Base-by-base conservation (phyloP, 176 grass and related monocot genomes). In the Eleusine coracana region DNA sequence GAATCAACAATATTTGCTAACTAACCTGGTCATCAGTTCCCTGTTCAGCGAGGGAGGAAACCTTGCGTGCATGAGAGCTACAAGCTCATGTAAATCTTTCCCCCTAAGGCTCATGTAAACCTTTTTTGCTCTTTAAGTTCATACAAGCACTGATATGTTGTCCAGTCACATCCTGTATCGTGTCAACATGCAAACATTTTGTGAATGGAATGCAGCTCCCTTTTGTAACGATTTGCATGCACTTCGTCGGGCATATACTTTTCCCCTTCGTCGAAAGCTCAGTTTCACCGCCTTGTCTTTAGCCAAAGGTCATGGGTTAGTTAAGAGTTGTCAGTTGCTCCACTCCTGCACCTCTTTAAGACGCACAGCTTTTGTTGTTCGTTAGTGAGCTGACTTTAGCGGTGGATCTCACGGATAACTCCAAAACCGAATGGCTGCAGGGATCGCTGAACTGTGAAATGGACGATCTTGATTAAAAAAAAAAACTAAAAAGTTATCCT, bases 221-320 rank as follows among this genome's bases (percentile, higher is more conserved):
- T 71, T 76, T 42, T 10, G 60, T 3, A 28, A 10, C 16, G 58
- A 34, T 9, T 21, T 25, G 2, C 69, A 11, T 36, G 34, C 27
- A 67, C 41, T 78, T 34, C n/a, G 45, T 69, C 77, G 66, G 12
- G 41, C 20, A 25, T 18, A 31, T 17, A 25, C 9, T 61, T 58
- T 31, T 6, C 71, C 20, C 62, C 25, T 60, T 52, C 6, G 15
- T 7, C 6, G 70, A 88, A 80, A 88, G 76, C 50, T 84, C 87
- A 75, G 82, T 54, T 73, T 75, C 81, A 84, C 70, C 81, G 62
- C 81, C 74, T 59, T 59, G 29, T 34, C 40, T 20, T 54, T 52
- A 16, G 50, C 11, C 10, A 51, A 39, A 39, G 70, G 68, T 54
- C 87, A 11, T 69, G 76, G 14, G 41, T 75, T 88, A 52, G 66